These are phyloP conservation scores for Coelastrella sp. DNA, from an alignment of 139 green algal genomes.

Conservation along the genomic window DNA sequence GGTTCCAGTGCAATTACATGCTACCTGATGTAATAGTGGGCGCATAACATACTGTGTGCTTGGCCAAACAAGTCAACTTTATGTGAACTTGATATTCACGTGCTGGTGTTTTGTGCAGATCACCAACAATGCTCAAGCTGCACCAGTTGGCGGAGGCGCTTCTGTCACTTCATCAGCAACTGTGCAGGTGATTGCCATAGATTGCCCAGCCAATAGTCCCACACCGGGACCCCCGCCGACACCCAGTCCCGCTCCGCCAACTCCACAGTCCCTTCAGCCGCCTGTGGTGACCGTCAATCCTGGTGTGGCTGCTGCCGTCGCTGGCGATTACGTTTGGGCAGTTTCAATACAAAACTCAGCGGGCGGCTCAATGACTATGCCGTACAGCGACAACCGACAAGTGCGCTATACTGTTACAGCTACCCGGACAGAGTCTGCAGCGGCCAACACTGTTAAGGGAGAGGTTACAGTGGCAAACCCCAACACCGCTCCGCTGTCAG, in stretches of 20 bases:
- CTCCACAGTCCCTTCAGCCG: background rate
- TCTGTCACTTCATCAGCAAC: background rate
- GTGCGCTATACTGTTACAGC: conserved; percentile 30
- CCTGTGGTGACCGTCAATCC: background rate
- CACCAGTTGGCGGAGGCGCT: conserved; percentile 9
- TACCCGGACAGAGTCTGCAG: background rate
- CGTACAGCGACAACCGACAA: background rate
- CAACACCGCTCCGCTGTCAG: background rate
- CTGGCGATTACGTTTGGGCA: conserved; percentile 4
- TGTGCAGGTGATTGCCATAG: background rate
- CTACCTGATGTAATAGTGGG: no score
- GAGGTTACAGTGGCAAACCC: conserved; percentile 21
- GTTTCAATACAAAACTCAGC: background rate
- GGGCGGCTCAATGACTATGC: background rate
- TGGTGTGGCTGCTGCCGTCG: background rate
- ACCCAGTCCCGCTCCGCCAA: background rate
- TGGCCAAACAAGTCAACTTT: no score
- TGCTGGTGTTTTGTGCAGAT: no score
- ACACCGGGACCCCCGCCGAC: background rate
- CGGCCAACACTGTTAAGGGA: background rate
- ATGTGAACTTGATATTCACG: no score
- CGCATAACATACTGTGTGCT: no score
- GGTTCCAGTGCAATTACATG: no score
- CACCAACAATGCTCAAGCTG: conserved; percentile 15
- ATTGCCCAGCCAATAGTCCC: background rate